Conservation (phyloP, 2,329 filamentous ascomycete species). For the Fusarium equiseti region DNA sequence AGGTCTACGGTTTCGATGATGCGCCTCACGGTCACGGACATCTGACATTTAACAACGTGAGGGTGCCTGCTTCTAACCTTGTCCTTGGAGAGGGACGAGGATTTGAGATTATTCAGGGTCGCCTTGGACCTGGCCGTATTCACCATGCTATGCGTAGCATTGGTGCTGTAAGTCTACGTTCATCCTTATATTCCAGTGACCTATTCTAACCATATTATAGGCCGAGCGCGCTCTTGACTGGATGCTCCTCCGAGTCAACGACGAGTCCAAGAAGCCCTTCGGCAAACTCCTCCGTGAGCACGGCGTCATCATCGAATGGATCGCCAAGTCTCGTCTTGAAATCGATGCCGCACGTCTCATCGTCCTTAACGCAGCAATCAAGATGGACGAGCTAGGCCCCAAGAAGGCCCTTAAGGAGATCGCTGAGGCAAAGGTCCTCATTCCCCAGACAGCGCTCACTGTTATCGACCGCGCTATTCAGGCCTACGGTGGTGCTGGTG, state of each 20-base stretch:
- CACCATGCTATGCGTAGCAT: constrained; percentile 98
- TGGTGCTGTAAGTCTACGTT: constrained; percentile 71
- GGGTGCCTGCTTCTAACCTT: constrained; percentile 85
- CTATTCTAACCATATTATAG: constrained; percentile 49
- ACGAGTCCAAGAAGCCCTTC: constrained; percentile 90
- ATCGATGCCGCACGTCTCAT: constrained; percentile 91
- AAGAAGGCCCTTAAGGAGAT: constrained; percentile 94
- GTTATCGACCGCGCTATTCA: constrained; percentile 97
- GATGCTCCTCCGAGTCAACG: constrained; percentile 95
- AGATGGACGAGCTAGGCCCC: constrained; percentile 89
- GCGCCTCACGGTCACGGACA: constrained; percentile 98
- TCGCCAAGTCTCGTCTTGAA: constrained; percentile 90
- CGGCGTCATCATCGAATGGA: constrained; percentile 94
- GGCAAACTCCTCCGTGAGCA: constrained; percentile 88
- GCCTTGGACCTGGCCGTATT: constrained; percentile 93
- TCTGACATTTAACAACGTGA: constrained; percentile 88
- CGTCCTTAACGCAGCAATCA: constrained; percentile 93
- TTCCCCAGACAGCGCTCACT: constrained; percentile 82
- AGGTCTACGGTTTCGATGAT: constrained; percentile 95
- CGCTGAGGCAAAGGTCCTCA: constrained; percentile 92
- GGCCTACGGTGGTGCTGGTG: constrained; percentile 89
- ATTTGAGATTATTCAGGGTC: constrained; percentile 98
- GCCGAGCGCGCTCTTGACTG: constrained; percentile 93
- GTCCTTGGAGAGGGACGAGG: constrained; percentile 93
- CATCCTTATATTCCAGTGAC: fast-evolving